These are phyloP conservation scores for Aspergillus saccharolyticus DNA, from an alignment of 495 filamentous ascomycete genomes.

Conservation along the genomic window DNA sequence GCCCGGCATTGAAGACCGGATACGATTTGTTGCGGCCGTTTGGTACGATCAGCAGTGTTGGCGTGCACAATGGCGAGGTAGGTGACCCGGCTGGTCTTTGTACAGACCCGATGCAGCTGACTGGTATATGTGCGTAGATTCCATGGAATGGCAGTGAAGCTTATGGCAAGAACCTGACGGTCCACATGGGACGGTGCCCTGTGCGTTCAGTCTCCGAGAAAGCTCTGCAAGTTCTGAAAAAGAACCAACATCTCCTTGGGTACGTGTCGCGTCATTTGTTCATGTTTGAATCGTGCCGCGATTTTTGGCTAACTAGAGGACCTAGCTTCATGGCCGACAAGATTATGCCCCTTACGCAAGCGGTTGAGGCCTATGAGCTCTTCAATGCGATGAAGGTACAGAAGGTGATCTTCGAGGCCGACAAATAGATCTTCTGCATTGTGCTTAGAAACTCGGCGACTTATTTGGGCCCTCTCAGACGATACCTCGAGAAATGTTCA, in stretches of 20 bases:
- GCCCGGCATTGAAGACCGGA: conserved; percentile 72
- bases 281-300: conserved; percentile 12
- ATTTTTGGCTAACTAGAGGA: conserved; percentile 10
- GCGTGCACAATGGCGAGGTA: conserved; percentile 87
- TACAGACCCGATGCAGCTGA: neutral
- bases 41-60: conserved; percentile 82
- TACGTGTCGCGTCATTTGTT: conserved; percentile 39
- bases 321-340: conserved; percentile 87
- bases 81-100: conserved; percentile 13
- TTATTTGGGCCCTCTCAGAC: neutral
- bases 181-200: conserved; percentile 95
- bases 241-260: conserved; percentile 78
- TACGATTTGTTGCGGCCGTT: conserved; percentile 86
- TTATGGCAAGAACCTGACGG: conserved; percentile 81
- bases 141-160: conserved; percentile 79
- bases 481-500: neutral
- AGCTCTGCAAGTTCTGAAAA: conserved; percentile 70
- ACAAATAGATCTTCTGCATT: conserved; percentile 28
- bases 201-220: conserved; percentile 78
- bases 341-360: conserved; percentile 81
- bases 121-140: conserved; percentile 48
- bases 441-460: neutral
- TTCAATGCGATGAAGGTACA: conserved; percentile 92
- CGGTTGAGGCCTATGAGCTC: conserved; percentile 82
- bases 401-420: conserved; percentile 64